Evolutionary conservation across 768 basidiomycete species (phyloP).

Genomic region (Termitomyces sp.): DNA sequence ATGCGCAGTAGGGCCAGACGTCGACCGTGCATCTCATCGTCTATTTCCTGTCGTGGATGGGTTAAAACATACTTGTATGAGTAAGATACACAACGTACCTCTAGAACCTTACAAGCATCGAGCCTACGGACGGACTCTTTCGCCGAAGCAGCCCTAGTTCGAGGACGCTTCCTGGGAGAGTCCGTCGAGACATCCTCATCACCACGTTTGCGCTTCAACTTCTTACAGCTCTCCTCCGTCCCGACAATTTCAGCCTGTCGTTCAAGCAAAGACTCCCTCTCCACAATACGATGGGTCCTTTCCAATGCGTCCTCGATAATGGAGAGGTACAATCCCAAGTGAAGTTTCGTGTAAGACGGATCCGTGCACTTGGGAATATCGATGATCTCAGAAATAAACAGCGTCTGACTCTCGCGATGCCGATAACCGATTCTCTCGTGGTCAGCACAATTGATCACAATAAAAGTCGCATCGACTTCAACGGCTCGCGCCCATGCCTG

Average conservation of each 20-base stretch:
- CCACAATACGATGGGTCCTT: constrained; percentile 3
- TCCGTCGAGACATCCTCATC: not conserved
- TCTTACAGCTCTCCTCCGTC: not conserved
- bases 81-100: not conserved
- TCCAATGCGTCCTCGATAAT: constrained; percentile 15
- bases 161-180: not conserved
- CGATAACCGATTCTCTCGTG: constrained; percentile 17
- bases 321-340: constrained; percentile 13
- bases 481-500: constrained; percentile 17
- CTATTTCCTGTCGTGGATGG: not conserved
- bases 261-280: not conserved
- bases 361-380: constrained; percentile 3
- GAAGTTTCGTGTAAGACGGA: constrained; percentile 15
- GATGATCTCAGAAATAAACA: constrained; percentile 17
- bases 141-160: not conserved
- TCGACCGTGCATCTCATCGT: not conserved
- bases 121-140: not conserved
- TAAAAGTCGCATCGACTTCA: constrained; percentile 10
- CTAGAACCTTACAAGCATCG: not conserved
- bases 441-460: constrained; percentile 16
- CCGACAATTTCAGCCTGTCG: not conserved
- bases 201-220: not conserved
- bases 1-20: constrained; percentile 3
- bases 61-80: not conserved
- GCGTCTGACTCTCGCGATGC: constrained; percentile 14